These are phyloP conservation scores for Penicillium fimorum DNA, from an alignment of 495 filamentous ascomycete species.

Conservation along the genomic window DNA sequence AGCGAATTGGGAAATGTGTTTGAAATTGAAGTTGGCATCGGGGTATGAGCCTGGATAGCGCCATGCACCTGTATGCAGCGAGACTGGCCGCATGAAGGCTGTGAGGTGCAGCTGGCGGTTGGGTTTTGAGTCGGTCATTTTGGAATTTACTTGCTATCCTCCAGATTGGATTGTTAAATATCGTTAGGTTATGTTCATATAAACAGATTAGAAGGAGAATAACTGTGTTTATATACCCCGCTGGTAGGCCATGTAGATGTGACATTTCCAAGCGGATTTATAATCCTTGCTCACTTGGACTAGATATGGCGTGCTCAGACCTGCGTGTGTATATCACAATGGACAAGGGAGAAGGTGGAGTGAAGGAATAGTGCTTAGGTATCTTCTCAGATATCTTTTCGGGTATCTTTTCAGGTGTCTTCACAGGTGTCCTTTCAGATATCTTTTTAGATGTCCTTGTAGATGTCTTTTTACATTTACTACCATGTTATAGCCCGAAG, in stretches of 20 bases:
- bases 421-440: no score
- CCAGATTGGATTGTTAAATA: not conserved
- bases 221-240: slow-evolving; percentile 9
- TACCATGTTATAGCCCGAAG: no score
- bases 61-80: slow-evolving; percentile 58
- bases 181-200: not conserved
- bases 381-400: no score
- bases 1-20: slow-evolving; percentile 52
- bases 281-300: slow-evolving; percentile 7
- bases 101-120: slow-evolving; percentile 49
- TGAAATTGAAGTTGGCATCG: slow-evolving; percentile 60
- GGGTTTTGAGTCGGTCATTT: slow-evolving; percentile 18
- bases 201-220: not conserved
- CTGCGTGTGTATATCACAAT: not conserved
- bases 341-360: no score
- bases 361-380: no score
- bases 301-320: slow-evolving; percentile 13
- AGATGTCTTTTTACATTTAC: no score
- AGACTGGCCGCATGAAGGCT: slow-evolving; percentile 60
- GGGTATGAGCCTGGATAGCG: slow-evolving; percentile 54
- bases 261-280: slow-evolving; percentile 14
- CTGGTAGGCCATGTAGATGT: not conserved
- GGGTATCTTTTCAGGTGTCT: no score
- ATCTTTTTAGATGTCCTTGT: no score
- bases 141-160: not conserved